Conservation (phyloP, 345 rosid genomes). For the Eucalyptus paniculata region DNA sequence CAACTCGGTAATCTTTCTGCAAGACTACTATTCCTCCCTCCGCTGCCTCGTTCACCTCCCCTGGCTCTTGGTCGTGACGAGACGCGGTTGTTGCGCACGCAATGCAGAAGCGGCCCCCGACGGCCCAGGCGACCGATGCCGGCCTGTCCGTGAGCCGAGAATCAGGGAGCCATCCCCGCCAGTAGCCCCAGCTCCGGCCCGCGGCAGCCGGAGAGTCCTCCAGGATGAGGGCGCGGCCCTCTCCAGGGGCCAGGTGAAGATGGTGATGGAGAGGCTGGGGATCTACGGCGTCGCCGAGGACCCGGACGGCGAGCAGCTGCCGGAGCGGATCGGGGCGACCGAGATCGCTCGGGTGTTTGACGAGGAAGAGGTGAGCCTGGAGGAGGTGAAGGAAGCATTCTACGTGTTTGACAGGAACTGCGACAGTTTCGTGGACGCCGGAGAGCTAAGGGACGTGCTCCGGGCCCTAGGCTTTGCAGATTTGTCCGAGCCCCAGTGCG, state of each 20-base stretch:
- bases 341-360: neutral
- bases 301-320: neutral
- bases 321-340: neutral
- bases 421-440: neutral
- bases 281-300: neutral
- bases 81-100: neutral
- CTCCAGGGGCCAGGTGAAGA: neutral
- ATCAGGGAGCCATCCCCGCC: neutral
- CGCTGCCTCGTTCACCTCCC: neutral
- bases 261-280: conserved; percentile 4
- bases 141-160: neutral
- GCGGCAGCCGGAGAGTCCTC: neutral
- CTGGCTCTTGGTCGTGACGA: neutral
- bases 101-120: neutral
- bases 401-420: conserved; percentile 4
- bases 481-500: neutral
- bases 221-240: neutral
- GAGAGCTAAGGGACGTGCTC: neutral
- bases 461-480: neutral
- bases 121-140: neutral
- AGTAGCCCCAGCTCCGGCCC: neutral
- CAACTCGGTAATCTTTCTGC: neutral
- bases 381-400: conserved; percentile 7
- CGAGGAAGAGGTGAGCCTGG: conserved; percentile 5
- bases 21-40: neutral